Percentiles rank a stretch among this genome's conserved stretches.
These are phyloP conservation scores for Prosopis cineraria DNA, from an alignment of 306 rosid species.

Conservation along the genomic window DNA sequence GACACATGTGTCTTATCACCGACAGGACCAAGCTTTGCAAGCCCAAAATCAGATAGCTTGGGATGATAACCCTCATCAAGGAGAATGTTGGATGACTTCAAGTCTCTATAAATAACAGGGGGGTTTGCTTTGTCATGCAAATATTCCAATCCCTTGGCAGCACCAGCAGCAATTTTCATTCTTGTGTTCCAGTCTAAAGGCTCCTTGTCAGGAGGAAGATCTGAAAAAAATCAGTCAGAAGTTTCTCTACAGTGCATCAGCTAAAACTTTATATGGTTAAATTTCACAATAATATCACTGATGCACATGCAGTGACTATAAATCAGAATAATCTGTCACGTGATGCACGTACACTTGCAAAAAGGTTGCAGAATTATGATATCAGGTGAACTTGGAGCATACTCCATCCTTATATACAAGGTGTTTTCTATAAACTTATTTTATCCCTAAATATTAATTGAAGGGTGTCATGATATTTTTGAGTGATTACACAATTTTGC, in stretches of 20 bases:
- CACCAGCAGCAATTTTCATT: slow-evolving; percentile 85
- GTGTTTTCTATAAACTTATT: too few species aligned
- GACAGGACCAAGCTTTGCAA: slow-evolving; percentile 77
- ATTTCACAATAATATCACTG: slow-evolving; percentile 6
- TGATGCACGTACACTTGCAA: neutral
- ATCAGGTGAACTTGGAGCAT: neutral
- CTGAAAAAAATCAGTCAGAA: slow-evolving; percentile 44
- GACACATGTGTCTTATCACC: slow-evolving; percentile 86
- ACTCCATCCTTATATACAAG: too few species aligned
- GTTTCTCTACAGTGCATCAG: neutral
- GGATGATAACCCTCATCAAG: slow-evolving; percentile 73
- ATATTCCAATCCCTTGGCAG: slow-evolving; percentile 87
- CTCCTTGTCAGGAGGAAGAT: slow-evolving; percentile 59
- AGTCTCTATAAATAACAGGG: slow-evolving; percentile 79
- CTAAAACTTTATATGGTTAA: neutral
- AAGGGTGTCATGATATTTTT: too few species aligned
- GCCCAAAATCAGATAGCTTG: slow-evolving; percentile 83
- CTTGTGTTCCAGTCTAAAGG: slow-evolving; percentile 90
- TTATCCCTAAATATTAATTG: too few species aligned
- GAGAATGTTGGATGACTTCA: slow-evolving; percentile 81
- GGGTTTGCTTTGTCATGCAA: slow-evolving; percentile 72
- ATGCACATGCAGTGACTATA: too few species aligned
- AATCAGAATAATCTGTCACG: neutral
- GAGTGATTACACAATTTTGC: too few species aligned
- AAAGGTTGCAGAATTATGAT: neutral